Base-by-base conservation (phyloP, 1,284 basidiomycete genomes). In the Rhodotorula sp. region DNA sequence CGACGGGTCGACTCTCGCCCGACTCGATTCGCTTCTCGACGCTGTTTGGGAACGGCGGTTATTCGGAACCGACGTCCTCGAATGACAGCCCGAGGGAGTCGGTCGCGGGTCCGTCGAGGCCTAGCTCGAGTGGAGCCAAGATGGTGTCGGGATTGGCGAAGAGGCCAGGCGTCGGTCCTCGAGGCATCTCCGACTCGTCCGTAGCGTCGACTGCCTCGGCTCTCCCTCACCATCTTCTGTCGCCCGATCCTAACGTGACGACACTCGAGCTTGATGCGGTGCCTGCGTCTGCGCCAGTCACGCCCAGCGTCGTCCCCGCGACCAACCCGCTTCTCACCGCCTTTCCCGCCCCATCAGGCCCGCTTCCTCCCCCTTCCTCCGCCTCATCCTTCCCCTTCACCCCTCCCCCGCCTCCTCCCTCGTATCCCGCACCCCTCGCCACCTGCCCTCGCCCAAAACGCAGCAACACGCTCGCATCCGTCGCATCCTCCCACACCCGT, bases 1-100 rank as follows among this genome's bases (percentile, higher is more conserved):
- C 34, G 34, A 22, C 54, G 24, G 20, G 54, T 7, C 64, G 64
- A 4, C 59, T 60, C 46, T 56, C 58, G 30, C 64, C 59, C n/a
- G 64, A 60, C 52, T 60, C 59, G 53, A 60, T 66, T 46, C 64
- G 64, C 10, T 66, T 66, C 59, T 56, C 64, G 34, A 29, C 59
- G 3, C n/a, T 56, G 3, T 27, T 61, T 22, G 60, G 39, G 49
- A 34, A 34, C n/a, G 47, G 19, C 0, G 24, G 47, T 30, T 32
- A 32, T 32, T 24, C 48, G 24, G 47, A 55, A 22, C 24, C 54
- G 5, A 7, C 20, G 17, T 10, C 44, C 22, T 24, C 22, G 34
- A 10, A 22, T 19, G 27, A 53, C 46, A 20, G 29, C 9, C 19
- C 29, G 20, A 3, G 51, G 27, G 20, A 9, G 55, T 13, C 13